Conservation (phyloP, 805 yeast genomes). For the Yarrowia sp. region DNA sequence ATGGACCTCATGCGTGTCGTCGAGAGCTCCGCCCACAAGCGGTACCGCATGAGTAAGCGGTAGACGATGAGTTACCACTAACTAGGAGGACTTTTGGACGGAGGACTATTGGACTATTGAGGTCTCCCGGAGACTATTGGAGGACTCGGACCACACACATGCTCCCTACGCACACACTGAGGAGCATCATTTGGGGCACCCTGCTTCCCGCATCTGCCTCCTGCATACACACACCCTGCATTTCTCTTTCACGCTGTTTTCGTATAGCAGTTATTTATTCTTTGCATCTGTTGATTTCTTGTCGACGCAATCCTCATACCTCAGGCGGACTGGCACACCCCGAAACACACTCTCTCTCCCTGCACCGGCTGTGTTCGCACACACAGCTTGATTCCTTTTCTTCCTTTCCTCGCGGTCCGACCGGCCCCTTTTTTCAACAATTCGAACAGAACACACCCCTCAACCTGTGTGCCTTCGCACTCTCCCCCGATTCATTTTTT, state of each 20-base stretch:
- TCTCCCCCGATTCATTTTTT: not conserved
- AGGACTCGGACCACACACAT: too few species aligned
- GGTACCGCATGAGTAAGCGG: constrained; percentile 20
- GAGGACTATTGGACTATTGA: too few species aligned
- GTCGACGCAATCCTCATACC: constrained; percentile 6
- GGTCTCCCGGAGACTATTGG: too few species aligned
- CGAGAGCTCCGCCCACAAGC: constrained; percentile 42
- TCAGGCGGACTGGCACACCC: constrained; percentile 3
- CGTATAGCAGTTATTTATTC: constrained; percentile 8
- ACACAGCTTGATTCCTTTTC: not conserved
- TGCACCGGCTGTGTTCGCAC: too few species aligned
- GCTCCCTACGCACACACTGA: too few species aligned
- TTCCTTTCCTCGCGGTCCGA: not conserved
- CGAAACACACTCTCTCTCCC: too few species aligned
- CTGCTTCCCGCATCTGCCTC: not conserved
- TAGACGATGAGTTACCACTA: too few species aligned
- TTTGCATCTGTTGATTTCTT: constrained; percentile 12
- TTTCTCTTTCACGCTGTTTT: constrained; percentile 1
- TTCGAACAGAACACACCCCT: too few species aligned
- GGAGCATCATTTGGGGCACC: too few species aligned
- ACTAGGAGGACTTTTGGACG: too few species aligned
- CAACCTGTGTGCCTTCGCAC: too few species aligned
- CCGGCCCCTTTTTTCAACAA: not conserved
- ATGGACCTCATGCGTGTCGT: constrained; percentile 47
- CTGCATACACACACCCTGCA: not conserved